Percentiles rank a stretch among this genome's conserved stretches.
These are phyloP conservation scores for Gossypium stocksii DNA, from an alignment of 345 rosid genomes.

Conservation along the genomic window DNA sequence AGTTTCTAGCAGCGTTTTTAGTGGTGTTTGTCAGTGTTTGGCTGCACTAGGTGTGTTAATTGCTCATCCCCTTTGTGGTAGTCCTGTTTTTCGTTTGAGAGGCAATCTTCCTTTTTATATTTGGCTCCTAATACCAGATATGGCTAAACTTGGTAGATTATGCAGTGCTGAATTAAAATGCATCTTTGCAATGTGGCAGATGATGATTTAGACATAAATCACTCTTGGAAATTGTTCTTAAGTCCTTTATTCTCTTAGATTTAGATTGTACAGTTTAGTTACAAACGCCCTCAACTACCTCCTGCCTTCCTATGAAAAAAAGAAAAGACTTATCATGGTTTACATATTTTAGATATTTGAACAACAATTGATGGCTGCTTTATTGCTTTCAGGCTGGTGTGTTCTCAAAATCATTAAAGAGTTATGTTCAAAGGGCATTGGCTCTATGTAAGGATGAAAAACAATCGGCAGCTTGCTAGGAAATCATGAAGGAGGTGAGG, in stretches of 20 bases:
- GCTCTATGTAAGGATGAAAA: constrained; percentile 74
- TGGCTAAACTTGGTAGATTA: neutral
- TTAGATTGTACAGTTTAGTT: neutral
- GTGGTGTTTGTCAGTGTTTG: neutral
- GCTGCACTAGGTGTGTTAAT: neutral
- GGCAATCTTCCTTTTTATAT: neutral
- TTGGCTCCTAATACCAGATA: neutral
- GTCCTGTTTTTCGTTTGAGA: neutral
- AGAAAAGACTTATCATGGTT: neutral
- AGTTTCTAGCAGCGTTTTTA: no score
- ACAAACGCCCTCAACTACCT: neutral
- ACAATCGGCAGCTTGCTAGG: constrained; percentile 64
- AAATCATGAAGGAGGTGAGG: constrained; percentile 65
- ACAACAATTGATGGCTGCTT: constrained; percentile 9
- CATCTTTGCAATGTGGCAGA: neutral
- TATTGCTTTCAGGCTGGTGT: constrained; percentile 53
- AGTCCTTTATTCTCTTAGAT: neutral
- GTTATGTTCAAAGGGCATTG: constrained; percentile 88
- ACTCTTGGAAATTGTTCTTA: neutral
- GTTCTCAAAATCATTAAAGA: constrained; percentile 72
- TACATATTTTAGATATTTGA: neutral
- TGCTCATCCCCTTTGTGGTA: neutral
- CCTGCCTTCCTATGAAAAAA: no score
- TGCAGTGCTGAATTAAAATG: neutral
- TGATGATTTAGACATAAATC: neutral